Base-by-base conservation (phyloP, 139 green algal species). In the Diplosphaera chodatii region DNA sequence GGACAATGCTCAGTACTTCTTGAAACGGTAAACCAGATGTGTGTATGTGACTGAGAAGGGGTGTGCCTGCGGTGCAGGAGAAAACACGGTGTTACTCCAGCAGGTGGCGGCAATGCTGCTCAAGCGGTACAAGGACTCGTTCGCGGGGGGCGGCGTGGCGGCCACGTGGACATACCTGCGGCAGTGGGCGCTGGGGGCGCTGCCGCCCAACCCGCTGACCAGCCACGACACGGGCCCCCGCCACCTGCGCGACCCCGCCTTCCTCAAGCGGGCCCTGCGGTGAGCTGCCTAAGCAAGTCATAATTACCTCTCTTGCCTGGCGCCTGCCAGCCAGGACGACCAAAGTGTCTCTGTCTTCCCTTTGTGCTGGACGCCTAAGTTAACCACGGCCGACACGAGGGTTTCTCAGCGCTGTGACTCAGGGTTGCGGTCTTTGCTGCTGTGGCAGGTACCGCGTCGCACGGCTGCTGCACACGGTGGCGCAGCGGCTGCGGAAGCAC, bases 171-270 rank as follows among this genome's bases (percentile, higher is more conserved):
- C 29, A 41, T 86, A 84, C 69, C 72, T 86, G 59, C 73, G 78
- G n/a, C 66, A 77, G 56, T 72, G 68, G 75, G 75, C 78, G n/a
- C 10, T 34, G 3, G 83, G 84, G 75, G 75, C 76, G 16, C 75
- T 93, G 79, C 88, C 88, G 25, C 73, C 83, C 77, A 95, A 95
- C 80, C 90, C 90, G 8, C 82, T 95, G 70, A 80, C 92, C 40
- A 85, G 84, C 10, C 90, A 95, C 69, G 88, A 93, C 66, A 93
- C 88, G 16, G 79, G 83, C 32, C 48, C 75, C 41, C 48, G 73
- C 8, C 87, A 93, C 81, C 82, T 96, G 69, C 74, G 88, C 16
- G 85, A 93, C 85, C 85, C 86, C 2, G 71, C 78, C 68, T 96
- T 94, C 77, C 77, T 94, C 41, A 27, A 76, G 30, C 70, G 75